These are phyloP conservation scores for thale cress (Arabidopsis thaliana) DNA, from an alignment of 345 rosid genomes.

Conservation along the genomic window DNA sequence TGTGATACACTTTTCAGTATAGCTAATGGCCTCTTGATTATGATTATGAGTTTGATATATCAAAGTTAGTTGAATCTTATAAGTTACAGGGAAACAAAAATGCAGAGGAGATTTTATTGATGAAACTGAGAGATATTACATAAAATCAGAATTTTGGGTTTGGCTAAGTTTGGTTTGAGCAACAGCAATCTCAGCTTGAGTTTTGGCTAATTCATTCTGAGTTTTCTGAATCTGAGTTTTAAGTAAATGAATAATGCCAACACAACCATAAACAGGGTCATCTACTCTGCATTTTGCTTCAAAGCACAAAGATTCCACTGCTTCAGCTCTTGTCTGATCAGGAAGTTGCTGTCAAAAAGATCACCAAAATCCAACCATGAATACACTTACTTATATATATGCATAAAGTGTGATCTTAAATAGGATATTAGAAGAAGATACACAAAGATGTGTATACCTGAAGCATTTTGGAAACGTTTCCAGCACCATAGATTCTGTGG, in stretches of 20 bases:
- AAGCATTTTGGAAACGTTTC: constrained; percentile 72
- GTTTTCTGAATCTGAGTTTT: constrained; percentile 54
- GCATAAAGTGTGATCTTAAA: background rate
- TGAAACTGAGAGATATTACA: constrained; percentile 25
- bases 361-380: constrained; percentile 5
- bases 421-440: constrained; percentile 11
- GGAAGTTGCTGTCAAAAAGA: constrained; percentile 55
- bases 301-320: constrained; percentile 58
- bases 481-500: constrained; percentile 80
- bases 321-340: constrained; percentile 47
- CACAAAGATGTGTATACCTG: constrained; percentile 49
- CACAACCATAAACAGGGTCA: constrained; percentile 73
- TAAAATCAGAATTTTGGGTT: constrained; percentile 19
- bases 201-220: constrained; percentile 52
- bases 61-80: background rate
- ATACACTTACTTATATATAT: background rate
- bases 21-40: background rate
- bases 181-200: constrained; percentile 55
- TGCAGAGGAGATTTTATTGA: background rate
- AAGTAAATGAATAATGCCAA: constrained; percentile 50
- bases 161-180: constrained; percentile 17
- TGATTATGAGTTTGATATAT: background rate
- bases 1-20: no score
- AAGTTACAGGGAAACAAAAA: background rate
- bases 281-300: constrained; percentile 64